A percentile compares a stretch with the other conserved stretches of the same genome.
These are phyloP conservation scores for Nemania diffusa DNA, from an alignment of 2,329 filamentous ascomycete species.

Conservation along the genomic window DNA sequence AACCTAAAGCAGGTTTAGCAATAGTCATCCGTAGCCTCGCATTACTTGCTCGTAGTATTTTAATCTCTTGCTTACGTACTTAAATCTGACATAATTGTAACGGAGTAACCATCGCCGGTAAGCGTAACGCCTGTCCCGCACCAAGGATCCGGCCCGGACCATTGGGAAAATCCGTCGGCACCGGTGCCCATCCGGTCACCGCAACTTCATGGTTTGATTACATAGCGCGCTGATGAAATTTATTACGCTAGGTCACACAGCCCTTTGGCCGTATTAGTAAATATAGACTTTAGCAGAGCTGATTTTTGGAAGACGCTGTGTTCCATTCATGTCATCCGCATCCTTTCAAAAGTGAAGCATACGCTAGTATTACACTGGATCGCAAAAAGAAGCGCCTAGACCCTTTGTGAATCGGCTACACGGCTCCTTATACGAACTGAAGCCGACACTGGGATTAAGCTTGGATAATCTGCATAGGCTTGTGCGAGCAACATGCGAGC, in stretches of 20 bases:
- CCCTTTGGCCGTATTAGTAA: background rate
- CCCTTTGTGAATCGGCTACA: background rate
- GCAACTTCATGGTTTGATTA: background rate
- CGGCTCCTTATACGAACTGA: background rate
- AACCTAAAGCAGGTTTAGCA: background rate
- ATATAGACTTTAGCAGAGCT: background rate
- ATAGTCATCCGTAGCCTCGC: background rate
- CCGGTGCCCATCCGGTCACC: background rate
- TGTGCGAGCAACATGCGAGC: background rate
- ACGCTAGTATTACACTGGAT: background rate
- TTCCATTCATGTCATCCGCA: background rate
- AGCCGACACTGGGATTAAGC: background rate
- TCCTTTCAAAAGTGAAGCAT: background rate
- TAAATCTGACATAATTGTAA: conserved; percentile 4
- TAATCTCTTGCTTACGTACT: background rate
- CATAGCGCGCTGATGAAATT: background rate
- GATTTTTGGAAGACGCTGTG: background rate
- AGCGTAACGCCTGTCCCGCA: background rate
- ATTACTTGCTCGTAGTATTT: background rate
- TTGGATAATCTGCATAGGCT: background rate
- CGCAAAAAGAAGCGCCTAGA: background rate
- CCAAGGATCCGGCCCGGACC: conserved; percentile 10
- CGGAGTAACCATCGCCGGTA: background rate
- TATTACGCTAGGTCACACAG: background rate
- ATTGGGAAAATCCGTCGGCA: background rate